Conservation (phyloP, 1,284 basidiomycete species). For the Sanguinoderma infundibulare region DNA sequence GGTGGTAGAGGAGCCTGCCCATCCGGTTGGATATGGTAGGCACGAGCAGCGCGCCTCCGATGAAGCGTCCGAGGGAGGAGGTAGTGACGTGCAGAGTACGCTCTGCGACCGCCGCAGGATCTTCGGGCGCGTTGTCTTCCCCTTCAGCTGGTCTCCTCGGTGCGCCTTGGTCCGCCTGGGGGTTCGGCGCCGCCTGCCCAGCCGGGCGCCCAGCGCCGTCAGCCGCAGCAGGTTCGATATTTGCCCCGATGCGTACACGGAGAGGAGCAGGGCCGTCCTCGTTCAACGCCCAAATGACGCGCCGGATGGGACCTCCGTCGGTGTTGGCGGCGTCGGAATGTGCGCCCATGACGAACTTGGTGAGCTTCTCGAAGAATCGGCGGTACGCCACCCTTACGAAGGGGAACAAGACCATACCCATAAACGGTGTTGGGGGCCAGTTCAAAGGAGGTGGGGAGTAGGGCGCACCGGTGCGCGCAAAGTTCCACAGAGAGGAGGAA, state of each 20-base stretch:
- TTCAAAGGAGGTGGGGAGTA: conserved; percentile 28
- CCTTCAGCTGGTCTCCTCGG: conserved; percentile 18
- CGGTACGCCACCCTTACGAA: conserved; percentile 53
- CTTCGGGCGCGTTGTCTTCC: conserved; percentile 28
- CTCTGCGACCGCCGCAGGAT: conserved; percentile 50
- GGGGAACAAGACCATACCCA: conserved; percentile 58
- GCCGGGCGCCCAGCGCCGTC: not conserved
- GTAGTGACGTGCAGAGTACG: conserved; percentile 60
- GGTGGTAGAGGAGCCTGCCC: conserved; percentile 60
- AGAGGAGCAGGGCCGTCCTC: conserved; percentile 49
- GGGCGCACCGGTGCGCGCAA: conserved; percentile 1
- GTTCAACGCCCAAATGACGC: conserved; percentile 39
- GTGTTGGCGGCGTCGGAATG: conserved; percentile 21
- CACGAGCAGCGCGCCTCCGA: conserved; percentile 68
- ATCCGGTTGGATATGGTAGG: conserved; percentile 67
- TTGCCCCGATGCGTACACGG: conserved; percentile 48
- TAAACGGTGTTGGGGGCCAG: conserved; percentile 71
- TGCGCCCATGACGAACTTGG: conserved; percentile 51
- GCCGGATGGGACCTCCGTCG: conserved; percentile 29
- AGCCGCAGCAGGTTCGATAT: conserved; percentile 13
- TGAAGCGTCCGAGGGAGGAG: conserved; percentile 60
- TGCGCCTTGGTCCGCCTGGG: conserved; percentile 5
- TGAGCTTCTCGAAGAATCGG: conserved; percentile 44
- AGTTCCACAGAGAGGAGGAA: conserved; percentile 3
- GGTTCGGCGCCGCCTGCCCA: conserved; percentile 6